Percentiles rank a stretch among this genome's conserved stretches.
Conservation (phyloP, 1,284 basidiomycete species). For the Leccinum brunneo-olivaceum region DNA sequence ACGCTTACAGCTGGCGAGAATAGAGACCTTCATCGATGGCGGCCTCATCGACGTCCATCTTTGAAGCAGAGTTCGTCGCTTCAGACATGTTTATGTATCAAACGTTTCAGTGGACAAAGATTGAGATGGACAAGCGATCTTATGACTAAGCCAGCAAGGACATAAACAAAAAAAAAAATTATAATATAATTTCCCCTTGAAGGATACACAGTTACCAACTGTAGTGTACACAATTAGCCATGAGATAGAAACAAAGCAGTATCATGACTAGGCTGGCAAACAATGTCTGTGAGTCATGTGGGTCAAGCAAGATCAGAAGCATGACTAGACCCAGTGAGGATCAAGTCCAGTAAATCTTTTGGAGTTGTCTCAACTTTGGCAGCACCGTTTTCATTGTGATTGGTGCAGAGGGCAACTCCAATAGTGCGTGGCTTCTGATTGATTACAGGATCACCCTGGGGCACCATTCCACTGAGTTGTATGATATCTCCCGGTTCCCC, state of each 20-base stretch:
- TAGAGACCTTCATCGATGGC: constrained; percentile 90
- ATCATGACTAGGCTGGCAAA: too few species aligned
- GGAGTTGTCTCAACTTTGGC: constrained; percentile 18
- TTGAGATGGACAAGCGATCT: constrained; percentile 4
- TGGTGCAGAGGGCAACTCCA: constrained; percentile 27
- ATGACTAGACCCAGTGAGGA: constrained; percentile 17
- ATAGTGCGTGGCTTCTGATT: constrained; percentile 25
- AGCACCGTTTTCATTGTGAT: neutral
- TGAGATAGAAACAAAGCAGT: too few species aligned
- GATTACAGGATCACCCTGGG: constrained; percentile 29
- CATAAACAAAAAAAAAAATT: neutral
- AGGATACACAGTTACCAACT: too few species aligned
- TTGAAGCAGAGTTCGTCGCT: constrained; percentile 40
- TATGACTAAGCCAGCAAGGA: constrained; percentile 25
- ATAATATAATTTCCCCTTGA: too few species aligned
- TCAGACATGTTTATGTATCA: constrained; percentile 42
- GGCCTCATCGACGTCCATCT: constrained; percentile 81
- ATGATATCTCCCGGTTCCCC: constrained; percentile 11
- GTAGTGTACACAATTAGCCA: too few species aligned
- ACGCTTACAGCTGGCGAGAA: constrained; percentile 87
- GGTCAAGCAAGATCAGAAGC: constrained; percentile 1
- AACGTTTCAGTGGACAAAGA: constrained; percentile 3
- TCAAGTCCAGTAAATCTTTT: constrained; percentile 27
- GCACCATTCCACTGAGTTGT: constrained; percentile 22
- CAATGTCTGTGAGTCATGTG: too few species aligned